These are phyloP conservation scores for Scutellaria barbata DNA, from an alignment of 257 asterid genomes.

Conservation along the genomic window DNA sequence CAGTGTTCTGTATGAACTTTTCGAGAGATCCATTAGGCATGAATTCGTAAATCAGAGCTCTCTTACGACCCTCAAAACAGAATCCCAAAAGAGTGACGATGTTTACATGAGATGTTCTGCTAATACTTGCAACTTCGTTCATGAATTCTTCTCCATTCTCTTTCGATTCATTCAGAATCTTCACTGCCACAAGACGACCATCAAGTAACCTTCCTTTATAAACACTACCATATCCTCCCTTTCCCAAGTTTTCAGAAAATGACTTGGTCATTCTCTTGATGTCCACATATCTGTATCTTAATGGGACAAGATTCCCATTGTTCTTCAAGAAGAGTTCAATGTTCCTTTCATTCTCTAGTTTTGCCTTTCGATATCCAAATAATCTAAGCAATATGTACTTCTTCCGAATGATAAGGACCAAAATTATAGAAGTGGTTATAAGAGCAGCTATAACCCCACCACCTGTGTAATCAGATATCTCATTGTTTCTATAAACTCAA, in stretches of 20 bases:
- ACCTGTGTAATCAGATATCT: constrained; percentile 23
- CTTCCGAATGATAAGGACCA: constrained; percentile 10
- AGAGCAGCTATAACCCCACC: not conserved
- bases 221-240: constrained; percentile 47
- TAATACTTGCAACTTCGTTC: too few species aligned
- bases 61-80: too few species aligned
- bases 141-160: too few species aligned
- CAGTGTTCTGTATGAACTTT: too few species aligned
- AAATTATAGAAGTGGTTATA: not conserved
- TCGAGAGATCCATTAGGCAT: too few species aligned
- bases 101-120: too few species aligned
- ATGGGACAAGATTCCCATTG: constrained; percentile 29
- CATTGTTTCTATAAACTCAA: not conserved
- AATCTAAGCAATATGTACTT: not conserved
- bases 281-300: constrained; percentile 36
- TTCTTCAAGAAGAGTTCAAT: constrained; percentile 8
- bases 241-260: constrained; percentile 38
- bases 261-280: constrained; percentile 36
- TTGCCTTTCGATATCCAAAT: not conserved
- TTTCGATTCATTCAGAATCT: too few species aligned
- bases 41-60: too few species aligned
- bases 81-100: too few species aligned
- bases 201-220: too few species aligned
- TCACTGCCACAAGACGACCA: too few species aligned
- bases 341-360: not conserved